Evolutionary conservation across 2,329 filamentous ascomycete genomes (phyloP).

Genomic region (Drechslerella coelobrocha): DNA sequence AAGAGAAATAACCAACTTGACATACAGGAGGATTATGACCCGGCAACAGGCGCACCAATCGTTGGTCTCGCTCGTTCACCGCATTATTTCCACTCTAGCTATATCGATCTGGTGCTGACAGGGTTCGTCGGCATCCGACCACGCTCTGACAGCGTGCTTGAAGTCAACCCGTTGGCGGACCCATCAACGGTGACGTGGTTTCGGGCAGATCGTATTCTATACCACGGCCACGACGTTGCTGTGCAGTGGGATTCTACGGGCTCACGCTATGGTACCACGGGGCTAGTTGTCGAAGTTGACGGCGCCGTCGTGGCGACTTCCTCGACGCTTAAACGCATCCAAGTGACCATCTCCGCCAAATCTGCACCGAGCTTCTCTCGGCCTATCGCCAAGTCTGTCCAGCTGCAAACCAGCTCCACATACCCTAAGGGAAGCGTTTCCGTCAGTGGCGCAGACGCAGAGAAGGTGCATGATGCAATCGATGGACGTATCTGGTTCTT

Average conservation of each 20-base stretch:
- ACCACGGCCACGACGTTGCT: slow-evolving; percentile 60
- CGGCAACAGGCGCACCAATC: slow-evolving; percentile 59
- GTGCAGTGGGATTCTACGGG: slow-evolving; percentile 60
- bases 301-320: slow-evolving; percentile 56
- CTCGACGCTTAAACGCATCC: slow-evolving; percentile 55
- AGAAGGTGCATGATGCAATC: slow-evolving; percentile 57
- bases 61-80: slow-evolving; percentile 60
- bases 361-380: slow-evolving; percentile 54
- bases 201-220: slow-evolving; percentile 59
- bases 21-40: slow-evolving; percentile 61
- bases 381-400: slow-evolving; percentile 58
- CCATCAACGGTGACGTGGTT: slow-evolving; percentile 57
- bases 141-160: slow-evolving; percentile 58
- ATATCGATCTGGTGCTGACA: slow-evolving; percentile 59
- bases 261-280: slow-evolving; percentile 56
- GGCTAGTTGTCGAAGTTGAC: slow-evolving; percentile 58
- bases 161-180: slow-evolving; percentile 59
- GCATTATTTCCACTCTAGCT: slow-evolving; percentile 62
- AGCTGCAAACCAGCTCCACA: slow-evolving; percentile 55
- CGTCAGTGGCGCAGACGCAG: slow-evolving; percentile 52
- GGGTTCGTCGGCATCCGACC: slow-evolving; percentile 60
- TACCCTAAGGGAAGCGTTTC: slow-evolving; percentile 57
- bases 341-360: slow-evolving; percentile 18
- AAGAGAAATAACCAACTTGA: slow-evolving; percentile 56
- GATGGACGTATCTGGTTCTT: slow-evolving; percentile 60